A percentile compares a stretch with the other conserved stretches of the same genome.
Conservation (phyloP, 2,329 filamentous ascomycete species). For the Verticillium nubilum region DNA sequence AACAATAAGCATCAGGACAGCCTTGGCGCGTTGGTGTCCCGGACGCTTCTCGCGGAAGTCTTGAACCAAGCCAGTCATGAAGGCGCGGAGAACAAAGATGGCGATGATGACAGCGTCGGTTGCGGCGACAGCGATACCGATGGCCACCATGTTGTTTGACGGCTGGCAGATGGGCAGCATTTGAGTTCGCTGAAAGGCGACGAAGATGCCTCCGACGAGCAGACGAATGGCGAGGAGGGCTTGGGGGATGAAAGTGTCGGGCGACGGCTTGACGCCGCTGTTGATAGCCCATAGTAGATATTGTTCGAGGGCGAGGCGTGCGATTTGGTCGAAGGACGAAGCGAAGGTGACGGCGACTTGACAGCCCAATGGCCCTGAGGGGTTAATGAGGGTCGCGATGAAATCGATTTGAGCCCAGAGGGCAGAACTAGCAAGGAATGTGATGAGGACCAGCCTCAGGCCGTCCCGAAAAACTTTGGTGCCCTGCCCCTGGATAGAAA, state of each 20-base stretch:
- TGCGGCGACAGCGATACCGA: constrained; percentile 39
- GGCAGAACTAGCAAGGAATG: constrained; percentile 44
- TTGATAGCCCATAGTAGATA: constrained; percentile 47
- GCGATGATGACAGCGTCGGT: constrained; percentile 40
- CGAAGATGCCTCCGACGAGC: constrained; percentile 47
- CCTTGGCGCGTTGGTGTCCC: constrained; percentile 27
- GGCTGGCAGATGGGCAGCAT: constrained; percentile 48
- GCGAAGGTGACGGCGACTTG: constrained; percentile 47
- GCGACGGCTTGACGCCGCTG: constrained; percentile 27
- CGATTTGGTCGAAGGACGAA: constrained; percentile 51
- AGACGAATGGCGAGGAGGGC: constrained; percentile 41
- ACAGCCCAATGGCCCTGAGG: constrained; percentile 37
- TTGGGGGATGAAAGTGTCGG: constrained; percentile 37
- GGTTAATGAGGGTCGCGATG: constrained; percentile 40
- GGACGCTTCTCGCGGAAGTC: constrained; percentile 22
- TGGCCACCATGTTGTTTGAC: constrained; percentile 33
- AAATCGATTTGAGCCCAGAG: constrained; percentile 52
- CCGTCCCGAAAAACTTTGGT: constrained; percentile 47
- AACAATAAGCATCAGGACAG: constrained; percentile 33
- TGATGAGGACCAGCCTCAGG: constrained; percentile 59
- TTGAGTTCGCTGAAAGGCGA: constrained; percentile 47
- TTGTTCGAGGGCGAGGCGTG: constrained; percentile 47
- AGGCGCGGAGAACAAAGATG: constrained; percentile 33
- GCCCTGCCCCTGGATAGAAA: constrained; percentile 40
- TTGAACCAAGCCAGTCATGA: constrained; percentile 28